Conservation (phyloP, 805 yeast species). For the Brettanomyces anomalus region DNA sequence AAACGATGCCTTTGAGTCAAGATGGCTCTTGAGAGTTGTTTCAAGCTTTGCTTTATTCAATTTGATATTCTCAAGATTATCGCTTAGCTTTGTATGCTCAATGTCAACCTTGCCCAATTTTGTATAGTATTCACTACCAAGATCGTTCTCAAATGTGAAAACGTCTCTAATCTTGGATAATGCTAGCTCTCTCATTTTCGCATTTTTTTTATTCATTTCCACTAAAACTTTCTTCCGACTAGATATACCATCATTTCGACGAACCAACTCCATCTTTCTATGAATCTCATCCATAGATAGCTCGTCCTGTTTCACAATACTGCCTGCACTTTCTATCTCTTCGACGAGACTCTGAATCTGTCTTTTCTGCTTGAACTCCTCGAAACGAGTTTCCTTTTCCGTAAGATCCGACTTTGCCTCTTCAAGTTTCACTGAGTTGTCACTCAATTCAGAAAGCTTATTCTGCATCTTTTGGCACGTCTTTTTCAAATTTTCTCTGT, state of each 20-base stretch:
- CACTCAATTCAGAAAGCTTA: conserved; percentile 29
- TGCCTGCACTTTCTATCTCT: conserved; percentile 19
- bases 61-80: conserved; percentile 8
- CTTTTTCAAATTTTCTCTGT: conserved; percentile 27
- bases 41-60: conserved; percentile 6
- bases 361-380: conserved; percentile 21
- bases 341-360: conserved; percentile 31
- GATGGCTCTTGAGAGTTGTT: conserved; percentile 1
- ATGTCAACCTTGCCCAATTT: conserved; percentile 5
- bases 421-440: conserved; percentile 39
- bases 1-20: neutral
- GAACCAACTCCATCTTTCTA: conserved; percentile 39
- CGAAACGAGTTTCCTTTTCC: conserved; percentile 28
- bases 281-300: conserved; percentile 43
- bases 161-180: conserved; percentile 4
- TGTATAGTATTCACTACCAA: conserved; percentile 7
- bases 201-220: conserved; percentile 9
- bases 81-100: conserved; percentile 5
- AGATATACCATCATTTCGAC: conserved; percentile 48
- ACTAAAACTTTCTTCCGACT: conserved; percentile 36
- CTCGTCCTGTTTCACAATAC: conserved; percentile 23
- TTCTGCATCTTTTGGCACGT: conserved; percentile 29
- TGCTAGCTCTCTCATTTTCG: conserved; percentile 11
- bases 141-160: conserved; percentile 3
- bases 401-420: conserved; percentile 35